Percentiles rank a stretch among this genome's conserved stretches.
Evolutionary conservation across 345 rosid genomes (phyloP).

Genomic region (Pugionium dolabratum): DNA sequence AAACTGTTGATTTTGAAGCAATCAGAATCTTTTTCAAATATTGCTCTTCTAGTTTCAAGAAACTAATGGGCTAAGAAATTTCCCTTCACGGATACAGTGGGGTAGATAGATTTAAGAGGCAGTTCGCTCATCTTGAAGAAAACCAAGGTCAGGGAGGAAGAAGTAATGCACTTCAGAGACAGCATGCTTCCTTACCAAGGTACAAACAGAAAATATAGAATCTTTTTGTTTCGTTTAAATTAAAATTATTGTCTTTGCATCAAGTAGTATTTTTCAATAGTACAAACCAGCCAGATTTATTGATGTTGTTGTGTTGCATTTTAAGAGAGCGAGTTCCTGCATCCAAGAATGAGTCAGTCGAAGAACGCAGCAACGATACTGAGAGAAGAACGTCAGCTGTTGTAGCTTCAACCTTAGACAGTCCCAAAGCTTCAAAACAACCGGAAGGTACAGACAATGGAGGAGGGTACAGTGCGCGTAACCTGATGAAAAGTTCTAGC

Average conservation of each 20-base stretch:
- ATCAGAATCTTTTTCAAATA: not conserved
- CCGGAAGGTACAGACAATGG: constrained; percentile 45
- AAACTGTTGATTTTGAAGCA: not conserved
- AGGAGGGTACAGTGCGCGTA: constrained; percentile 53
- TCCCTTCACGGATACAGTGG: constrained; percentile 53
- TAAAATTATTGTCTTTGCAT: not conserved
- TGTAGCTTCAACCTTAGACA: constrained; percentile 52
- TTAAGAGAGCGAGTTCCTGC: constrained; percentile 79
- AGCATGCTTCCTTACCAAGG: constrained; percentile 96
- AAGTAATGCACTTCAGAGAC: constrained; percentile 67
- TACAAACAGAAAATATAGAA: not conserved
- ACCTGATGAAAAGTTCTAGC: constrained; percentile 85
- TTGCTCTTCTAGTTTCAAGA: not conserved
- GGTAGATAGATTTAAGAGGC: constrained; percentile 92
- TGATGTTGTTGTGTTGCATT: constrained; percentile 21
- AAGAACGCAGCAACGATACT: constrained; percentile 38
- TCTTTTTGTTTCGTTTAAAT: not conserved
- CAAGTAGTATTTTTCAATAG: not conserved
- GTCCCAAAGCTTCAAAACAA: constrained; percentile 47
- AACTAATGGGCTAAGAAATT: not conserved
- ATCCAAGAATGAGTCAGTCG: constrained; percentile 49
- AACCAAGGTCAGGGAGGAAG: constrained; percentile 72
- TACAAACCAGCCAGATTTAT: not conserved
- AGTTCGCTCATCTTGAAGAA: constrained; percentile 97
- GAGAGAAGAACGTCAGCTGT: constrained; percentile 48